phyloP scores from a whole-genome alignment of 73 alveolate species.

The Stentor roeselii region DNA sequence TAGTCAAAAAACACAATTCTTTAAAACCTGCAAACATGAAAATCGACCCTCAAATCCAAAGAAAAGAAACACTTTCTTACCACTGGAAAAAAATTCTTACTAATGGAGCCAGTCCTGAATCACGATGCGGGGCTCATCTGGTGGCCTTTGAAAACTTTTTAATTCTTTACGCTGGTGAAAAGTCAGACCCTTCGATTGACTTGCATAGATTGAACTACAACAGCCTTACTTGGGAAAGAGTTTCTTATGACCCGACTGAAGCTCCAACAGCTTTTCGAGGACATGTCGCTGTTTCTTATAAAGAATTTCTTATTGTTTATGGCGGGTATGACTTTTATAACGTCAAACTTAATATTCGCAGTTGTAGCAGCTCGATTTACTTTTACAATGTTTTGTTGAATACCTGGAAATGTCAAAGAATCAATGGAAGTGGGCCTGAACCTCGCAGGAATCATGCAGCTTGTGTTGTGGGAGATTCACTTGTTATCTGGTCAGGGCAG shows the following conservation, averaged over 20 bases:
- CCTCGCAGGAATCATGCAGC: not conserved
- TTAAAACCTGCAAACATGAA: no score
- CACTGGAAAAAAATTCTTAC: not conserved
- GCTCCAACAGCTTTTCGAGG: not conserved
- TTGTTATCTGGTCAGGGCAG: not conserved
- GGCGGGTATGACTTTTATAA: not conserved
- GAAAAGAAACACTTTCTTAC: not conserved
- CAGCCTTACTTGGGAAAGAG: not conserved
- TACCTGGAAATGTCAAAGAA: not conserved
- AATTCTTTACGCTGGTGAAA: not conserved
- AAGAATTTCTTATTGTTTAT: not conserved
- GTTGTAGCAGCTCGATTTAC: not conserved
- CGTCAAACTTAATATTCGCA: not conserved
- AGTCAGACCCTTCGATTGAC: not conserved
- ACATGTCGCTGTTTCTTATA: not conserved
- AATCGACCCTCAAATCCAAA: no score
- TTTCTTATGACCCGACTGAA: not conserved
- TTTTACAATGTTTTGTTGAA: no score
- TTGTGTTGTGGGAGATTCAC: not conserved
- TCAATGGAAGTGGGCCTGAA: not conserved
- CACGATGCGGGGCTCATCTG: not conserved
- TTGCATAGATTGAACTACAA: no score
- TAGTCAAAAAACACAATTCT: no score
- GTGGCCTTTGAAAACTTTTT: not conserved
- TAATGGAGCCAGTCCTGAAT: not conserved